A percentile compares a stretch with the other conserved stretches of the same genome.
These are phyloP conservation scores for Sanghuangporus baumii DNA, from an alignment of 1,284 basidiomycete genomes.

Conservation along the genomic window DNA sequence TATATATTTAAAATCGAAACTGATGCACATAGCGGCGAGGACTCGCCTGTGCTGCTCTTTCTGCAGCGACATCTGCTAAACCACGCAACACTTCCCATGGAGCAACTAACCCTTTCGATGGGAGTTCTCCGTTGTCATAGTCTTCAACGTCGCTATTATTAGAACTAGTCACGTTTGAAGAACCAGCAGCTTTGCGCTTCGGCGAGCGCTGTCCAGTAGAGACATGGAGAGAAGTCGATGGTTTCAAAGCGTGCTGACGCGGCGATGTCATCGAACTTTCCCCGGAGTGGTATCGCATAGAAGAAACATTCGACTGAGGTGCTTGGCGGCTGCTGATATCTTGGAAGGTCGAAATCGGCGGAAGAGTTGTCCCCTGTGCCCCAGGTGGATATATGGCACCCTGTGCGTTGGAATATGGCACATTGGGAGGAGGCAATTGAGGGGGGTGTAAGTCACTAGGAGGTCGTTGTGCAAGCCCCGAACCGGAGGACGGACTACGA, in stretches of 20 bases:
- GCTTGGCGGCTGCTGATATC: constrained; percentile 46
- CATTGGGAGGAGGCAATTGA: constrained; percentile 26
- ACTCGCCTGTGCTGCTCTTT: constrained; percentile 65
- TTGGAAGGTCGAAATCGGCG: constrained; percentile 66
- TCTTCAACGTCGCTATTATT: constrained; percentile 74
- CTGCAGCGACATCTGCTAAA: constrained; percentile 72
- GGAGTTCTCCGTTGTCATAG: constrained; percentile 68
- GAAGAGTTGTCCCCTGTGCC: constrained; percentile 46
- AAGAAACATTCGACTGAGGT: constrained; percentile 47
- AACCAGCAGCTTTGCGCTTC: constrained; percentile 55
- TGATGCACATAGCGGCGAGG: constrained; percentile 17
- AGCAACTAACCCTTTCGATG: constrained; percentile 73
- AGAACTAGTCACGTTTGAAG: constrained; percentile 64
- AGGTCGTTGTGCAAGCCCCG: constrained; percentile 5
- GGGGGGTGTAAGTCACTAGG: constrained; percentile 24
- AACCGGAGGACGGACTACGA: constrained; percentile 15
- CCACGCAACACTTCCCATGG: constrained; percentile 80
- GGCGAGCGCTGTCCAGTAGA: constrained; percentile 22
- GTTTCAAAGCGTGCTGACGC: constrained; percentile 29
- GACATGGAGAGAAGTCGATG: constrained; percentile 31
- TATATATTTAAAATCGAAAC: constrained; percentile 8
- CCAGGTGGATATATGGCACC: constrained; percentile 19
- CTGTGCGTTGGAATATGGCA: constrained; percentile 6
- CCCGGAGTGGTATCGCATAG: constrained; percentile 48
- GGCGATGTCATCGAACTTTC: constrained; percentile 37